phyloP scores from a whole-genome alignment of 164 flowering plant species.

The Chloranthus sessilifolius region DNA sequence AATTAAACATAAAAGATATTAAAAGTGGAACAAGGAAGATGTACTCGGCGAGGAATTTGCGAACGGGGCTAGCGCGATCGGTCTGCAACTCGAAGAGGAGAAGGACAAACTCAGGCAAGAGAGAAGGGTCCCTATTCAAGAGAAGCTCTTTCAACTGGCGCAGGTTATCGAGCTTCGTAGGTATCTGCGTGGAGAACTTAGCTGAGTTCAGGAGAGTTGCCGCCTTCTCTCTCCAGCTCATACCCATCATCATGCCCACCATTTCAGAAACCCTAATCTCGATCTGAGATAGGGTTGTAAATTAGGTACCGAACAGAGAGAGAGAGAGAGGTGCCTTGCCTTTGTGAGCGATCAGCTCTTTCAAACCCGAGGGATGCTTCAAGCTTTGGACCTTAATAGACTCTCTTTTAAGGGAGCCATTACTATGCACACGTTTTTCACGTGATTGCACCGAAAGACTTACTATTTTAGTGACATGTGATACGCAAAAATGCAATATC shows the following conservation, averaged over 20 bases:
- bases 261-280: slow-evolving; percentile 36
- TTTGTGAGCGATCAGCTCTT: too few relatives aligned
- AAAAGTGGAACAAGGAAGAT: slow-evolving; percentile 5
- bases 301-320: background rate
- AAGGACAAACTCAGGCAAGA: slow-evolving; percentile 51
- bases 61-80: slow-evolving; percentile 63
- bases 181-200: slow-evolving; percentile 36
- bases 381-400: too few relatives aligned
- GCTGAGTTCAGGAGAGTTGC: slow-evolving; percentile 39
- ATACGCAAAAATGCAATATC: too few relatives aligned
- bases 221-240: slow-evolving; percentile 38
- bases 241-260: slow-evolving; percentile 46
- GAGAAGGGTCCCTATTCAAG: slow-evolving; percentile 25
- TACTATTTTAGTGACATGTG: too few relatives aligned
- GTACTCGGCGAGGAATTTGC: slow-evolving; percentile 63
- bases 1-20: background rate
- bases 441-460: too few relatives aligned
- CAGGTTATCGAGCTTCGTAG: slow-evolving; percentile 55
- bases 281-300: background rate
- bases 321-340: too few relatives aligned
- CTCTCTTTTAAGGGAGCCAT: too few relatives aligned
- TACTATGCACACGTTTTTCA: too few relatives aligned
- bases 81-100: slow-evolving; percentile 48
- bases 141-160: slow-evolving; percentile 41
- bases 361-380: too few relatives aligned